Percentiles rank a stretch among this genome's conserved stretches.
Evolutionary conservation across 257 asterid species (phyloP).

Genomic region (Primulina tabacum): DNA sequence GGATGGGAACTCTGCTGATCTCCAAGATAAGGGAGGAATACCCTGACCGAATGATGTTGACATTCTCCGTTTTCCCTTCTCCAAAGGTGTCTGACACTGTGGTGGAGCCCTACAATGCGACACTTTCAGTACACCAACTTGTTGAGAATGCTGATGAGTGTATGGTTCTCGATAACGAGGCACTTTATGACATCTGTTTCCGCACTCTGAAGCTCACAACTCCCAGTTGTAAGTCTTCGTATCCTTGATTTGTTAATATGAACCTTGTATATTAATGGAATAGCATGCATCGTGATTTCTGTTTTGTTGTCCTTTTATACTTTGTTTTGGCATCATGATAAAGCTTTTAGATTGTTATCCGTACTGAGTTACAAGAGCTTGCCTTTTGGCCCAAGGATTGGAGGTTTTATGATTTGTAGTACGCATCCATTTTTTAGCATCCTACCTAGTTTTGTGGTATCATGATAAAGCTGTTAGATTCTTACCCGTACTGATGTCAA

Average conservation of each 20-base stretch:
- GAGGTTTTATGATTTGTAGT: neutral
- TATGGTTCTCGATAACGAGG: constrained; percentile 53
- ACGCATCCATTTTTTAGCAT: neutral
- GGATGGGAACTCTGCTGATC: constrained; percentile 50
- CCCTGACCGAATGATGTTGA: constrained; percentile 54
- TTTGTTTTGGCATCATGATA: neutral
- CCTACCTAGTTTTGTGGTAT: neutral
- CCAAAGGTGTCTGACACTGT: constrained; percentile 54
- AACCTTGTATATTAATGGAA: neutral
- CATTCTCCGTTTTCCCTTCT: constrained; percentile 51
- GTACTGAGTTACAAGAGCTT: neutral
- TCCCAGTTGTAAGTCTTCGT: constrained; percentile 44
- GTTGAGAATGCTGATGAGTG: constrained; percentile 58
- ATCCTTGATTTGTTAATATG: neutral
- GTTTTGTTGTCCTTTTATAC: neutral
- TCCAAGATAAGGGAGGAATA: constrained; percentile 55
- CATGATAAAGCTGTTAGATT: too few species aligned
- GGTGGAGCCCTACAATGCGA: constrained; percentile 52
- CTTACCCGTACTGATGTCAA: too few species aligned
- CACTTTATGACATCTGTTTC: constrained; percentile 50
- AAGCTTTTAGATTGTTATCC: neutral
- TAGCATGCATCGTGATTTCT: neutral
- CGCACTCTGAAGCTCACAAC: constrained; percentile 52
- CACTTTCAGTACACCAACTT: constrained; percentile 53
- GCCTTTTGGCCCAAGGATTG: neutral